Percentiles rank a stretch among this genome's conserved stretches.
These are phyloP conservation scores for Halophytophthora polymorphica DNA, from an alignment of 352 stramenopile species.

Conservation along the genomic window DNA sequence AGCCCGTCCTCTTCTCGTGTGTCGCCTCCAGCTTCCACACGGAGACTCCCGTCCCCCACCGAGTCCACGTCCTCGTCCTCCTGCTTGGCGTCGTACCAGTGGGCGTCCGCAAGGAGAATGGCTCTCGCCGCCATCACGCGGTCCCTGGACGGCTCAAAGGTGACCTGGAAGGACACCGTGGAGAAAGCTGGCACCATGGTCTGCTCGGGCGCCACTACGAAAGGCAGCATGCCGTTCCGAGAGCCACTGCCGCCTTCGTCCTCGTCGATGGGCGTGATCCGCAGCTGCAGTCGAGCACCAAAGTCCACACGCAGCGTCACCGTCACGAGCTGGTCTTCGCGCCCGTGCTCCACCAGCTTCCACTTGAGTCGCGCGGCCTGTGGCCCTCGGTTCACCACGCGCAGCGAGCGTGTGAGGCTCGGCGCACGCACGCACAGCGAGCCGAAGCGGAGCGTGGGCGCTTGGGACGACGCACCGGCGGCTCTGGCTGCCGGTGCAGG, in stretches of 20 bases:
- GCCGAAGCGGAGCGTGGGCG: slow-evolving; percentile 50
- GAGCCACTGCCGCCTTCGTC: slow-evolving; percentile 15
- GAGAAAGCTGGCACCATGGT: slow-evolving; percentile 28
- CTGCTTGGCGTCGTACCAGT: slow-evolving; percentile 43
- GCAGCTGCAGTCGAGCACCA: slow-evolving; percentile 33
- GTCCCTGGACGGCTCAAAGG: slow-evolving; percentile 30
- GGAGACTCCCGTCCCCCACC: slow-evolving; percentile 3
- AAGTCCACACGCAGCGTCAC: slow-evolving; percentile 61
- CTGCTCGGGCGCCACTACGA: slow-evolving; percentile 23
- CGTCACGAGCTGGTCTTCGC: slow-evolving; percentile 52
- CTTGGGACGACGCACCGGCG: not conserved
- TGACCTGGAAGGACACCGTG: slow-evolving; percentile 49
- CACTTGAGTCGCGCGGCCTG: slow-evolving; percentile 54
- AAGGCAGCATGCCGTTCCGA: slow-evolving; percentile 25
- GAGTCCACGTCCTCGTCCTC: slow-evolving; percentile 10
- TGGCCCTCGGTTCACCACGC: slow-evolving; percentile 67
- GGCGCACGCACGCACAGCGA: slow-evolving; percentile 39
- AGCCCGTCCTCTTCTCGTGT: slow-evolving; percentile 14
- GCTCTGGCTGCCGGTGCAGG: slow-evolving; percentile 8
- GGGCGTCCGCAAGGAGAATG: slow-evolving; percentile 59
- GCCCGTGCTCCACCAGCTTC: slow-evolving; percentile 46
- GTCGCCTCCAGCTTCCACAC: slow-evolving; percentile 3
- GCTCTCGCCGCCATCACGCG: slow-evolving; percentile 20
- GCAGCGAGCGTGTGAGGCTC: slow-evolving; percentile 43
- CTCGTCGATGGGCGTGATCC: slow-evolving; percentile 34